Conservation (phyloP, 1,284 basidiomycete genomes). For the Moesziomyces parantarcticus region DNA sequence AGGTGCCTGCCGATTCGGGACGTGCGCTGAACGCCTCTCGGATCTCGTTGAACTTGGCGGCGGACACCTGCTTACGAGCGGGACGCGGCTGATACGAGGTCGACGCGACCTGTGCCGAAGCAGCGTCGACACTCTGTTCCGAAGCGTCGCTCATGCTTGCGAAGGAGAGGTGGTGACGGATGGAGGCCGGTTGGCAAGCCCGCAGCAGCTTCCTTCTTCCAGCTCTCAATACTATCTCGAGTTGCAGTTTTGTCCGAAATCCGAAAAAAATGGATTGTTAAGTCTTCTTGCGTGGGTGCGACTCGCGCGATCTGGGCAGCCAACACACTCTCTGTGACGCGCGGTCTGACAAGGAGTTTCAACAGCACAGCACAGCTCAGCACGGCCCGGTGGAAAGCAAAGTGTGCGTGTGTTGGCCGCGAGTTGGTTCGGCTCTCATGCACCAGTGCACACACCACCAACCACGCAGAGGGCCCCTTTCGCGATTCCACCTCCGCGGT, state of each 20-base stretch:
- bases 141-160: conserved; percentile 25
- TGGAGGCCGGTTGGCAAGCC: neutral
- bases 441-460: conserved; percentile 8
- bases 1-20: conserved; percentile 57
- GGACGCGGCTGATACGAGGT: conserved; percentile 56
- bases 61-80: conserved; percentile 62
- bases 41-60: conserved; percentile 59
- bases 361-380: conserved; percentile 3
- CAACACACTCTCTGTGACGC: neutral
- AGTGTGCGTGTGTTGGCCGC: neutral
- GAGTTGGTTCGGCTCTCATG: conserved; percentile 6
- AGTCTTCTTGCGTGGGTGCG: neutral
- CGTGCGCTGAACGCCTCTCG: conserved; percentile 54
- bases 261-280: conserved; percentile 10
- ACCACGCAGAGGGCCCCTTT: conserved; percentile 5
- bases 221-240: neutral
- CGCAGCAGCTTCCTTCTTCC: neutral
- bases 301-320: neutral
- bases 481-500: conserved; percentile 6
- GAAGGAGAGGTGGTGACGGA: conserved; percentile 1
- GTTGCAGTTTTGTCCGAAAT: conserved; percentile 5
- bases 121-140: conserved; percentile 4
- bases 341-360: neutral
- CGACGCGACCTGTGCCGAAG: conserved; percentile 21
- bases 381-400: neutral